Conservation (phyloP, 306 rosid species). For the Fagus crenata region DNA sequence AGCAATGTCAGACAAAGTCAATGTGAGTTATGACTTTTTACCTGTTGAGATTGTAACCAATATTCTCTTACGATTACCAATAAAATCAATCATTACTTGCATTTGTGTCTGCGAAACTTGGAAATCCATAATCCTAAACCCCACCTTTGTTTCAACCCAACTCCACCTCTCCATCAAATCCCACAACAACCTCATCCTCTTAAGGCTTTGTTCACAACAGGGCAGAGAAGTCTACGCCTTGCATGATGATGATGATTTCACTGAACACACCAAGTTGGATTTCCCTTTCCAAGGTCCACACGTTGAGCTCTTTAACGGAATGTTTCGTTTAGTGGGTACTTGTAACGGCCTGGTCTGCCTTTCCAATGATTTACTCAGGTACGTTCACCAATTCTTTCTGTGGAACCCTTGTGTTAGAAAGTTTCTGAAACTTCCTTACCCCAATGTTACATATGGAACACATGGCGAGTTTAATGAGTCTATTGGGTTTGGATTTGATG, state of each 20-base stretch:
- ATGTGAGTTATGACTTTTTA: too few species aligned
- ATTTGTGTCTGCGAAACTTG: background rate
- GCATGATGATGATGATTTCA: background rate
- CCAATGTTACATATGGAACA: background rate
- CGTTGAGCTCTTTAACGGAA: background rate
- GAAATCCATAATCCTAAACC: background rate
- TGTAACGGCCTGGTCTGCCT: constrained; percentile 30
- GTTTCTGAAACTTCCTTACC: constrained; percentile 22
- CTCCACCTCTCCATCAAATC: background rate
- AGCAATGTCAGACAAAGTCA: too few species aligned
- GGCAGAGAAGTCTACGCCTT: too few species aligned
- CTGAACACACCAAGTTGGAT: background rate
- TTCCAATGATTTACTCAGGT: background rate
- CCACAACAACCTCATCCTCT: background rate
- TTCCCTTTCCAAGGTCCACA: background rate
- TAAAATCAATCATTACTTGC: background rate
- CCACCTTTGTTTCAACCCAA: background rate
- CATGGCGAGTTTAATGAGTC: background rate
- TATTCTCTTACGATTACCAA: too few species aligned
- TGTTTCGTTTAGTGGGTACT: constrained; percentile 13
- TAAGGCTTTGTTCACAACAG: background rate
- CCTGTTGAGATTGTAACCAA: too few species aligned
- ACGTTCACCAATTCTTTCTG: background rate
- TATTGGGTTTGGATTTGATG: constrained; percentile 34
- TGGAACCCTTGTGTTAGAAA: constrained; percentile 34